phyloP scores from a whole-genome alignment of 2,329 filamentous ascomycete species.

The Phaeosphaeriaceae sp. region DNA sequence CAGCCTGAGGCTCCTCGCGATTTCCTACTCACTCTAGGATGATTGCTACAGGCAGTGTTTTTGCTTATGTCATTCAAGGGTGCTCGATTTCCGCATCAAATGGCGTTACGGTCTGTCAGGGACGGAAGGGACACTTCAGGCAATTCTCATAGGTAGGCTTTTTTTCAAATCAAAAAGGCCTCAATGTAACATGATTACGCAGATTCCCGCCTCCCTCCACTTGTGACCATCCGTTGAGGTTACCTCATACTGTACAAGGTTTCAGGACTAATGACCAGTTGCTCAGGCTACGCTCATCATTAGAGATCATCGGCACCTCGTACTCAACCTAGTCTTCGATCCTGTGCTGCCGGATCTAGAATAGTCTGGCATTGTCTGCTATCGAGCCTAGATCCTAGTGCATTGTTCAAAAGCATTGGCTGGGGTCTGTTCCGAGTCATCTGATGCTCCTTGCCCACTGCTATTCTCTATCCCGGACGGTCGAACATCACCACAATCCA shows the following conservation, averaged over 20 bases:
- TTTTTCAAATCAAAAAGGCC: slow-evolving; percentile 6
- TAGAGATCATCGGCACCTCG: not conserved
- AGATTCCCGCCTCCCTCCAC: slow-evolving; percentile 7
- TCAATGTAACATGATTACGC: slow-evolving; percentile 22
- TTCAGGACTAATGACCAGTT: slow-evolving; percentile 1
- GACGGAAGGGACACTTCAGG: not conserved
- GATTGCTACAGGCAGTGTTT: not conserved
- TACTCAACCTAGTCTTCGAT: not conserved
- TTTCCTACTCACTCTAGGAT: not conserved
- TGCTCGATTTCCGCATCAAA: not conserved
- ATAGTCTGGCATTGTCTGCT: not conserved
- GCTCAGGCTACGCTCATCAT: not conserved
- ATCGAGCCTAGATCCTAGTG: not conserved
- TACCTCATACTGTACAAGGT: not conserved
- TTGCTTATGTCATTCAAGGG: not conserved
- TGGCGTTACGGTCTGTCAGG: not conserved
- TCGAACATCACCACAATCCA: slow-evolving; percentile 22
- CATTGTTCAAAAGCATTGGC: slow-evolving; percentile 20
- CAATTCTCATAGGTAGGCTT: slow-evolving; percentile 33
- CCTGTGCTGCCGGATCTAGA: not conserved
- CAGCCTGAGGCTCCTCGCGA: not conserved
- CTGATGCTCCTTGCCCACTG: slow-evolving; percentile 33
- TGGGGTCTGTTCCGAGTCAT: slow-evolving; percentile 29
- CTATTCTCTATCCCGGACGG: slow-evolving; percentile 26
- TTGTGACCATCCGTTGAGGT: not conserved